Conservation (phyloP, 305 asterid species). For the Fraxinus greggii region DNA sequence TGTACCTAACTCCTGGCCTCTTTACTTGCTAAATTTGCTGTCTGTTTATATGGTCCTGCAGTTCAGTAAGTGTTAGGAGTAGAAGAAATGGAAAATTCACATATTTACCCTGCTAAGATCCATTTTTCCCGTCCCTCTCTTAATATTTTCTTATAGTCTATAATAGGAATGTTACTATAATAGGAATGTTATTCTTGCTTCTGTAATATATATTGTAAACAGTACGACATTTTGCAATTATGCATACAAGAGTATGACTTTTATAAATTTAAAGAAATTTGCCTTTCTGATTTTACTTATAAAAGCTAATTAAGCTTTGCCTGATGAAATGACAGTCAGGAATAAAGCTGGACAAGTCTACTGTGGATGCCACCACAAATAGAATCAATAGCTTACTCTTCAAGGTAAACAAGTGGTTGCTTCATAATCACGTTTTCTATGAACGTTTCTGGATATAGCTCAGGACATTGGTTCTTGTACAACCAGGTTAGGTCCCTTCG, state of each 20-base stretch:
- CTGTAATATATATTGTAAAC: slow-evolving; percentile 23
- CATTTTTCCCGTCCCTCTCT: neutral
- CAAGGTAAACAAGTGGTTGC: slow-evolving; percentile 49
- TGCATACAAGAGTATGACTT: neutral
- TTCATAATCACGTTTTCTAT: neutral
- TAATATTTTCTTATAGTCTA: neutral
- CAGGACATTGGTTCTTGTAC: slow-evolving; percentile 17
- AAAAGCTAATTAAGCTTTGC: slow-evolving; percentile 15
- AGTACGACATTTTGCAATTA: neutral
- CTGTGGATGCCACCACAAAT: slow-evolving; percentile 65
- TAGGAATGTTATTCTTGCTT: neutral
- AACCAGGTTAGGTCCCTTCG: slow-evolving; percentile 81
- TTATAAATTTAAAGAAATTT: neutral
- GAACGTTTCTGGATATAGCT: slow-evolving; percentile 18
- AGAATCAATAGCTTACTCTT: slow-evolving; percentile 73
- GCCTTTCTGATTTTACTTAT: neutral
- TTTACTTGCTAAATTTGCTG: slow-evolving; percentile 9
- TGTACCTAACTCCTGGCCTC: slow-evolving; percentile 6
- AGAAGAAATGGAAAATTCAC: neutral
- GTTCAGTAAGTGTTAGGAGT: neutral
- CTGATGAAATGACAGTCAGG: slow-evolving; percentile 54
- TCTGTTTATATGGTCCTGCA: slow-evolving; percentile 12
- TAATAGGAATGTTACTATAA: neutral
- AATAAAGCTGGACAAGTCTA: slow-evolving; percentile 67
- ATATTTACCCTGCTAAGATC: neutral